Conservation (phyloP, 2,329 filamentous ascomycete genomes). For the Zalaria obscura region DNA sequence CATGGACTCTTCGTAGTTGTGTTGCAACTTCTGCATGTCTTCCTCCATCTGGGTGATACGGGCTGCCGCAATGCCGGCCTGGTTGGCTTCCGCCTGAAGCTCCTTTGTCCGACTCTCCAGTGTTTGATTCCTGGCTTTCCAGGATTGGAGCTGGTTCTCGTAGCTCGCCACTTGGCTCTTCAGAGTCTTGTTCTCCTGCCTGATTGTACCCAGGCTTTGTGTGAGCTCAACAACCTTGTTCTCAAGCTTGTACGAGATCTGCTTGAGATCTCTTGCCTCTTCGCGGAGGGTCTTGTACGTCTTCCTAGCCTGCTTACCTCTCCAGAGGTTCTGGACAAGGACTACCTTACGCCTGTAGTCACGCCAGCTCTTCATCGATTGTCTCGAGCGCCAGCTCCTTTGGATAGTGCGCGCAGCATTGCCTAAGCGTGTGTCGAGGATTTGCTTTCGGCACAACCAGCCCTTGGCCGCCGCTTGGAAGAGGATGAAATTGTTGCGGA, state of each 20-base stretch:
- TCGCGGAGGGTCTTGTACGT: slow-evolving; percentile 86
- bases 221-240: slow-evolving; percentile 99
- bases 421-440: slow-evolving; percentile 84
- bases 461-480: slow-evolving; percentile 88
- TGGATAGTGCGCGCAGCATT: slow-evolving; percentile 88
- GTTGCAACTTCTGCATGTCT: slow-evolving; percentile 85
- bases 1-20: slow-evolving; percentile 78
- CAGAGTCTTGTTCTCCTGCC: slow-evolving; percentile 84
- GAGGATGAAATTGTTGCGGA: slow-evolving; percentile 71
- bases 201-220: slow-evolving; percentile 81
- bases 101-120: slow-evolving; percentile 86
- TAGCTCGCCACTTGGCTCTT: slow-evolving; percentile 86
- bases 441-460: slow-evolving; percentile 76
- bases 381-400: slow-evolving; percentile 71
- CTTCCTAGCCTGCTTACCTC: slow-evolving; percentile 65
- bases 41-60: slow-evolving; percentile 83
- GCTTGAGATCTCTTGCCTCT: slow-evolving; percentile 94
- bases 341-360: slow-evolving; percentile 81
- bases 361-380: slow-evolving; percentile 67
- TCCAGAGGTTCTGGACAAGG: slow-evolving; percentile 85
- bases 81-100: slow-evolving; percentile 89
- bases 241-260: slow-evolving; percentile 98
- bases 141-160: slow-evolving; percentile 88
- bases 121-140: slow-evolving; percentile 82
- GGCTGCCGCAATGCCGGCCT: slow-evolving; percentile 88